phyloP scores from a whole-genome alignment of 2,329 filamentous ascomycete genomes.

The Hymenoscyphus albidus region DNA sequence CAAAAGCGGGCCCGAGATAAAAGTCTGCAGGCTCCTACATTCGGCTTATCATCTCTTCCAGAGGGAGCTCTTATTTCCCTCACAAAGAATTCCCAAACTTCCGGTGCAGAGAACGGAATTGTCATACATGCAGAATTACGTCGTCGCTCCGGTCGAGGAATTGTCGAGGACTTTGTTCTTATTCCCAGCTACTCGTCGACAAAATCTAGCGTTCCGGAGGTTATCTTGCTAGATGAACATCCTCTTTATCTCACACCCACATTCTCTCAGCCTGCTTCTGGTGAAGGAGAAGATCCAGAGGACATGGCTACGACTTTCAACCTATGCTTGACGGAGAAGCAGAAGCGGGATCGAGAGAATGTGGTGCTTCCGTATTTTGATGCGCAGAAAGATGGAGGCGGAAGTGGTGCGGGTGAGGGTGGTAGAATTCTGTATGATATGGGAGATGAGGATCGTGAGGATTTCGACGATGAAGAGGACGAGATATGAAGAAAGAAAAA shows the following conservation, averaged over 20 bases:
- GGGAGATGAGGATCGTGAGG: conserved; percentile 94
- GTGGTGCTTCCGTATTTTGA: conserved; percentile 96
- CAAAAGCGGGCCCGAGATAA: conserved; percentile 72
- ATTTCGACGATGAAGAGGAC: conserved; percentile 86
- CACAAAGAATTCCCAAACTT: conserved; percentile 30
- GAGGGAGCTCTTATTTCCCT: conserved; percentile 70
- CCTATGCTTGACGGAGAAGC: conserved; percentile 83
- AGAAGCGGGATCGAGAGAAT: conserved; percentile 78
- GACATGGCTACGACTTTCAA: conserved; percentile 75
- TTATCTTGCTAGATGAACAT: conserved; percentile 70
- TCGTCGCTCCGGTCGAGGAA: conserved; percentile 48
- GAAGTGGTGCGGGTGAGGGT: conserved; percentile 69
- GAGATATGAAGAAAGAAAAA: conserved; percentile 26
- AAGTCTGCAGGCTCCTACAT: conserved; percentile 70
- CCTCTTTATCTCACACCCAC: conserved; percentile 56
- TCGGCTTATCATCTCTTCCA: conserved; percentile 70
- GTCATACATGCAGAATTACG: conserved; percentile 82
- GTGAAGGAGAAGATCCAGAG: conserved; percentile 40
- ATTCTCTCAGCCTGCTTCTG: conserved; percentile 28
- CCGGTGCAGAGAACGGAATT: conserved; percentile 37
- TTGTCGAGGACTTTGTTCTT: conserved; percentile 57
- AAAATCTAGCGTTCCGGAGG: conserved; percentile 6
- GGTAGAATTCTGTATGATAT: conserved; percentile 95
- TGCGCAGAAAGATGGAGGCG: conserved; percentile 75
- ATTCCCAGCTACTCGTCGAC: conserved; percentile 31